phyloP scores from a whole-genome alignment of 2,329 filamentous ascomycete genomes.

The Chaetomium strumarium region DNA sequence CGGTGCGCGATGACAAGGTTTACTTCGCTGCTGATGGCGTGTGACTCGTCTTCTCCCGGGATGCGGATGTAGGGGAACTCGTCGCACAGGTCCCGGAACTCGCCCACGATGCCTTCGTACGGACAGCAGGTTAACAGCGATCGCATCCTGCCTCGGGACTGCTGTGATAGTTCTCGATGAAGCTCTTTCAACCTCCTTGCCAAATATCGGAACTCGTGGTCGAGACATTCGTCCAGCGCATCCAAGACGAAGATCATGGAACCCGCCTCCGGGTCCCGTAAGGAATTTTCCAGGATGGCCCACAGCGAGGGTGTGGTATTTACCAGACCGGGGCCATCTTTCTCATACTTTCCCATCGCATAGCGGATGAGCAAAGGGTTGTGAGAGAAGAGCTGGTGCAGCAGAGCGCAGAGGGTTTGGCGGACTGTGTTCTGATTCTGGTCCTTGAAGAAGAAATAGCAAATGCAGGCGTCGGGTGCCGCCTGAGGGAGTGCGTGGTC shows the following conservation, averaged over 20 bases:
- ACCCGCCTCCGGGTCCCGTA: slow-evolving; percentile 26
- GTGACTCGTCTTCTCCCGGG: slow-evolving; percentile 33
- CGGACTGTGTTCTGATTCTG: slow-evolving; percentile 31
- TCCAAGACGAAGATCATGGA: slow-evolving; percentile 34
- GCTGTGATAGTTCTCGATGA: too few species aligned
- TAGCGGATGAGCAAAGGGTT: slow-evolving; percentile 29
- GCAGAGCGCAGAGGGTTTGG: slow-evolving; percentile 35
- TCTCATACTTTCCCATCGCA: slow-evolving; percentile 25
- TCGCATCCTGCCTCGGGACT: too few species aligned
- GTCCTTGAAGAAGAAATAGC: slow-evolving; percentile 42
- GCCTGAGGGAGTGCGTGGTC: slow-evolving; percentile 23
- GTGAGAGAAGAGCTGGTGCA: slow-evolving; percentile 35
- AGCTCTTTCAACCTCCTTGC: too few species aligned
- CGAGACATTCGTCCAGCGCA: slow-evolving; percentile 35
- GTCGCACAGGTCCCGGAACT: slow-evolving; percentile 13
- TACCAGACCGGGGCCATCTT: slow-evolving; percentile 16
- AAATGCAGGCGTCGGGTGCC: slow-evolving; percentile 24
- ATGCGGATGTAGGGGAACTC: slow-evolving; percentile 30
- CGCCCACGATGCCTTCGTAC: too few species aligned
- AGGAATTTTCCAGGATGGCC: slow-evolving; percentile 29
- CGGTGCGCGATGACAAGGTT: slow-evolving; percentile 30
- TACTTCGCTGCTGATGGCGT: slow-evolving; percentile 32
- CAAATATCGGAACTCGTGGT: too few species aligned
- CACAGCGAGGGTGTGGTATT: slow-evolving; percentile 27
- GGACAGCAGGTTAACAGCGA: too few species aligned